phyloP scores from a whole-genome alignment of 1,139 yeast genomes.

The Yamadazyma pseudoaaseri region DNA sequence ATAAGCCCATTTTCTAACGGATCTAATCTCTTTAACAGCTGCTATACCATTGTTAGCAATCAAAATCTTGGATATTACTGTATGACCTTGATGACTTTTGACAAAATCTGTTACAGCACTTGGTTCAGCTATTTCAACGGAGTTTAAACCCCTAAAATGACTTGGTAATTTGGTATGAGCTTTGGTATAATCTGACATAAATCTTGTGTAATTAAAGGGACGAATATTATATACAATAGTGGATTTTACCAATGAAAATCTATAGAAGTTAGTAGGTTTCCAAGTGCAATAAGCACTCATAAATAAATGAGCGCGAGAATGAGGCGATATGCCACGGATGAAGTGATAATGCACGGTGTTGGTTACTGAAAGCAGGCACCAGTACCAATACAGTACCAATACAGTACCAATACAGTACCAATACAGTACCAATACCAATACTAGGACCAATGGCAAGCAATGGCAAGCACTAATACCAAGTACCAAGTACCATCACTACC shows the following conservation, averaged over 20 bases:
- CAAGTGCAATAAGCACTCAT: conserved; percentile 6
- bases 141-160: conserved; percentile 79
- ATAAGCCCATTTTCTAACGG: conserved; percentile 97
- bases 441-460: too few relatives aligned
- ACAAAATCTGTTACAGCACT: conserved; percentile 83
- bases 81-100: conserved; percentile 85
- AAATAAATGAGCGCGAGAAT: too few relatives aligned
- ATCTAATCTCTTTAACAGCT: conserved; percentile 96
- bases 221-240: conserved; percentile 1
- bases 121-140: conserved; percentile 71
- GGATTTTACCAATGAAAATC: not conserved
- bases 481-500: too few relatives aligned
- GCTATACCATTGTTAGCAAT: conserved; percentile 99
- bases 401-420: too few relatives aligned
- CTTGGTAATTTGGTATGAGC: conserved; percentile 51
- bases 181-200: conserved; percentile 22
- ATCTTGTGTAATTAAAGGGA: not conserved
- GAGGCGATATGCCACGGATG: too few relatives aligned
- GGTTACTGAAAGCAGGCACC: too few relatives aligned
- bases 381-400: too few relatives aligned
- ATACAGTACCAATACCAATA: too few relatives aligned
- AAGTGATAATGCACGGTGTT: too few relatives aligned
- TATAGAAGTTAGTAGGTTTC: not conserved
- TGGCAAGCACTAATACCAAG: too few relatives aligned
- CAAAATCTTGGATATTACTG: conserved; percentile 83